These are phyloP conservation scores for Capniomyces stellatus DNA, from an alignment of 371 early-diverging fungal species.

Conservation along the genomic window DNA sequence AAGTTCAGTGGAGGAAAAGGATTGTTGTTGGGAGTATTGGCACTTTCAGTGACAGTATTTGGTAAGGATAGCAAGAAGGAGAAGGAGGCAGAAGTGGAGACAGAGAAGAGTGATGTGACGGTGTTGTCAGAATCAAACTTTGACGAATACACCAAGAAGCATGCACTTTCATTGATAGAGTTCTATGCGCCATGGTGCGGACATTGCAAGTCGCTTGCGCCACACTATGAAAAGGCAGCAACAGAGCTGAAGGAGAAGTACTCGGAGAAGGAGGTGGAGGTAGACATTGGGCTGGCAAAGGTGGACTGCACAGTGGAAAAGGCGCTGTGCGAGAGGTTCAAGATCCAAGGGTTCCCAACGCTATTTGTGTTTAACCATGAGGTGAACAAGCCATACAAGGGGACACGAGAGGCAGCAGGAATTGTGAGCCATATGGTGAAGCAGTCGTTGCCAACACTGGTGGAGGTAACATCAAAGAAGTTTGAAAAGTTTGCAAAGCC, in stretches of 20 bases:
- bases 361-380: slow-evolving; percentile 64
- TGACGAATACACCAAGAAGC: slow-evolving; percentile 31
- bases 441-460: slow-evolving; percentile 64
- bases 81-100: slow-evolving; percentile 31
- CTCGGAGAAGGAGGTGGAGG: background rate
- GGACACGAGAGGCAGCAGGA: slow-evolving; percentile 58
- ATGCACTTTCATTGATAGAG: slow-evolving; percentile 70
- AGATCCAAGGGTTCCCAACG: slow-evolving; percentile 82
- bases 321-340: slow-evolving; percentile 58
- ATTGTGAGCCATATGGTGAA: slow-evolving; percentile 83
- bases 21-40: background rate
- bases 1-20: background rate
- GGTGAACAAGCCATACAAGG: slow-evolving; percentile 45
- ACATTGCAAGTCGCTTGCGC: slow-evolving; percentile 83
- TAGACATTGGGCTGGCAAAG: slow-evolving; percentile 58
- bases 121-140: slow-evolving; percentile 47
- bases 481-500: slow-evolving; percentile 51
- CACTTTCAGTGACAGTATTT: background rate
- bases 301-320: slow-evolving; percentile 87
- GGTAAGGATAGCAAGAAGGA: background rate
- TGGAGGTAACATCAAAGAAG: slow-evolving; percentile 35
- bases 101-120: slow-evolving; percentile 43
- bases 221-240: slow-evolving; percentile 83
- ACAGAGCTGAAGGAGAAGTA: slow-evolving; percentile 42
- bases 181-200: slow-evolving; percentile 94